phyloP scores from a whole-genome alignment of 2,329 filamentous ascomycete species.

The Exutisphaerella laricina region DNA sequence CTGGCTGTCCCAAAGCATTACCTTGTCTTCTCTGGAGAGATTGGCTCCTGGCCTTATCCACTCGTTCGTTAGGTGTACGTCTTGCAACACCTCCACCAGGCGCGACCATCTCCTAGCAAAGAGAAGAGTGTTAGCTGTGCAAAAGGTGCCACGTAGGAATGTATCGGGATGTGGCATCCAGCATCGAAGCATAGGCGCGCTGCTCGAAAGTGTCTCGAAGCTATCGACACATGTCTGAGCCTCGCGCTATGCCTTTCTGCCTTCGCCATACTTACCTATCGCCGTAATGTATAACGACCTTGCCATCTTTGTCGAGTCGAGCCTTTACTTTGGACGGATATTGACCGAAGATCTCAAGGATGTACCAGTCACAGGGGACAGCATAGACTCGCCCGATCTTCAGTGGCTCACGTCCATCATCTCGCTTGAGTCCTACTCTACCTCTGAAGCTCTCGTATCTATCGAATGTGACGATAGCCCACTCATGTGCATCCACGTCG shows the following conservation, averaged over 20 bases:
- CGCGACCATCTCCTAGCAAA: too few relatives aligned
- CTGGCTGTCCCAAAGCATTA: constrained; percentile 3
- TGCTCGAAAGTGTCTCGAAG: too few relatives aligned
- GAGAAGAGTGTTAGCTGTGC: too few relatives aligned
- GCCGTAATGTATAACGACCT: too few relatives aligned
- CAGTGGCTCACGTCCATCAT: neutral
- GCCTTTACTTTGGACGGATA: neutral
- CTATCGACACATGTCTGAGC: too few relatives aligned
- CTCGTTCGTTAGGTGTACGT: too few relatives aligned
- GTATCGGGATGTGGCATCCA: too few relatives aligned
- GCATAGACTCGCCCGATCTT: neutral
- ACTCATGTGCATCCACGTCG: neutral
- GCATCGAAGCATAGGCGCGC: too few relatives aligned
- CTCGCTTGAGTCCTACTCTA: neutral
- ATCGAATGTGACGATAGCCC: neutral
- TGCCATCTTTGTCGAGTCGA: neutral
- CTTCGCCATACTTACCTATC: too few relatives aligned
- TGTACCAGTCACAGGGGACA: neutral
- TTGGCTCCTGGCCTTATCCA: neutral
- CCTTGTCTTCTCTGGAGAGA: neutral
- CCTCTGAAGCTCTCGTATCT: neutral
- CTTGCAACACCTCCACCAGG: too few relatives aligned
- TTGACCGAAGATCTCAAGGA: neutral
- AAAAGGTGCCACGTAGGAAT: too few relatives aligned
- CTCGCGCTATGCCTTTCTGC: too few relatives aligned